Percentiles rank a stretch among this genome's conserved stretches.
Conservation (phyloP, 169 alveolate species). For the Plasmodium chabaudi region DNA sequence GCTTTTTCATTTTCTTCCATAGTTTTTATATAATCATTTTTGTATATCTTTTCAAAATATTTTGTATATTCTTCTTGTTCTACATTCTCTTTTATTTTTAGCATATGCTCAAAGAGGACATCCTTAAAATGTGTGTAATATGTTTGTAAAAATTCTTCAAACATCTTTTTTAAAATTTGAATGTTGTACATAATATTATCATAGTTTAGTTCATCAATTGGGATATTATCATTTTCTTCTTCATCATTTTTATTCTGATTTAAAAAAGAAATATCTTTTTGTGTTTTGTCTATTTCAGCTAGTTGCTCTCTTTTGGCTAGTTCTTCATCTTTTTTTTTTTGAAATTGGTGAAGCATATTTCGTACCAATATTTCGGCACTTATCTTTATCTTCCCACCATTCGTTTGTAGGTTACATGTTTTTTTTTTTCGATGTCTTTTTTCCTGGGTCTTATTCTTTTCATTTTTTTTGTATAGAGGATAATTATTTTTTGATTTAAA, state of each 20-base stretch:
- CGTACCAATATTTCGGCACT: no score
- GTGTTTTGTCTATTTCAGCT: no score
- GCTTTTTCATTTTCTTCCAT: constrained; percentile 1
- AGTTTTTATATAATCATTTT: background rate
- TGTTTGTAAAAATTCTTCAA: constrained; percentile 7
- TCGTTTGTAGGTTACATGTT: background rate
- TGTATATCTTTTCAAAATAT: constrained; percentile 4
- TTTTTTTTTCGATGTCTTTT: background rate
- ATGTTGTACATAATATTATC: constrained; percentile 13
- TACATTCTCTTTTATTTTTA: constrained; percentile 26
- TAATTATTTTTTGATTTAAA: background rate
- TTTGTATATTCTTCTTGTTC: constrained; percentile 24
- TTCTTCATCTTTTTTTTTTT: no score
- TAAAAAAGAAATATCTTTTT: no score
- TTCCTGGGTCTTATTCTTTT: constrained; percentile 7
- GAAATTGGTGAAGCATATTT: no score
- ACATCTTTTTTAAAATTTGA: constrained; percentile 3
- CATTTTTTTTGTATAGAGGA: background rate
- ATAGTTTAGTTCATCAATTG: background rate
- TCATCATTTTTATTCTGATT: background rate
- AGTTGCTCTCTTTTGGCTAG: no score
- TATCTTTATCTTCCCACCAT: background rate
- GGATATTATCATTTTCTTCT: background rate
- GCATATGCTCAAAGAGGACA: constrained; percentile 2
- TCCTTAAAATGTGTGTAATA: constrained; percentile 27